Percentiles rank a stretch among this genome's conserved stretches.
Evolutionary conservation across 2,329 filamentous ascomycete genomes (phyloP).

Genomic region (Talaromyces sp.): DNA sequence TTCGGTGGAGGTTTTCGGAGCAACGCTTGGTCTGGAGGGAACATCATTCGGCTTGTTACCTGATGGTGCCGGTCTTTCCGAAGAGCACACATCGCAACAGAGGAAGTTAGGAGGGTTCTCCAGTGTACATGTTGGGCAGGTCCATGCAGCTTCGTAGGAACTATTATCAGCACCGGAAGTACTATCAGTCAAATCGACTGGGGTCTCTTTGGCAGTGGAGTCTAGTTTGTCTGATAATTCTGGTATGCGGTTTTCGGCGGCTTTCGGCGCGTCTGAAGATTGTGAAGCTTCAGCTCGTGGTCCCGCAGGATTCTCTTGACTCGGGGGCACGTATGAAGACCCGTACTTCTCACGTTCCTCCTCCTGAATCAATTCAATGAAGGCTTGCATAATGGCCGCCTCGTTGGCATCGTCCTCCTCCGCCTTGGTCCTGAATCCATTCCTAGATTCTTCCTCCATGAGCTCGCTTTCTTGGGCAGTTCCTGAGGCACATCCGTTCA

Average conservation of each 20-base stretch:
- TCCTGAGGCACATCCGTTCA: conserved; percentile 75
- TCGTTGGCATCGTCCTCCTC: conserved; percentile 91
- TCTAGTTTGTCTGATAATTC: neutral
- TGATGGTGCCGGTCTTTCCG: conserved; percentile 53
- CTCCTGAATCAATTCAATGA: conserved; percentile 84
- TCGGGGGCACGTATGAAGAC: conserved; percentile 57
- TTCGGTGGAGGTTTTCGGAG: conserved; percentile 4
- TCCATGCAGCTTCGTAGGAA: conserved; percentile 53
- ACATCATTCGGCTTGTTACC: conserved; percentile 16
- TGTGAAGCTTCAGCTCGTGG: conserved; percentile 40
- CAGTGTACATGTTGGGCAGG: conserved; percentile 64
- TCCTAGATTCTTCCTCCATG: conserved; percentile 65
- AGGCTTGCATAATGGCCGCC: conserved; percentile 77
- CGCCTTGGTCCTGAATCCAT: conserved; percentile 79
- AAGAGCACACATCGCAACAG: conserved; percentile 62
- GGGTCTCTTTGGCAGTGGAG: neutral
- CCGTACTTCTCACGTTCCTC: conserved; percentile 67
- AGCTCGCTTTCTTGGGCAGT: conserved; percentile 69
- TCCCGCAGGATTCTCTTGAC: conserved; percentile 56
- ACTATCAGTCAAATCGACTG: conserved; percentile 2
- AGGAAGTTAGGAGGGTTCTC: conserved; percentile 63
- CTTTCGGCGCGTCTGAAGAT: neutral
- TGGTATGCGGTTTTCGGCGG: neutral
- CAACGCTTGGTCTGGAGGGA: neutral
- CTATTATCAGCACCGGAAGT: conserved; percentile 23